phyloP scores from a whole-genome alignment of 225 moss, liverwort and hornwort genomes.

The Ulota crispa region DNA sequence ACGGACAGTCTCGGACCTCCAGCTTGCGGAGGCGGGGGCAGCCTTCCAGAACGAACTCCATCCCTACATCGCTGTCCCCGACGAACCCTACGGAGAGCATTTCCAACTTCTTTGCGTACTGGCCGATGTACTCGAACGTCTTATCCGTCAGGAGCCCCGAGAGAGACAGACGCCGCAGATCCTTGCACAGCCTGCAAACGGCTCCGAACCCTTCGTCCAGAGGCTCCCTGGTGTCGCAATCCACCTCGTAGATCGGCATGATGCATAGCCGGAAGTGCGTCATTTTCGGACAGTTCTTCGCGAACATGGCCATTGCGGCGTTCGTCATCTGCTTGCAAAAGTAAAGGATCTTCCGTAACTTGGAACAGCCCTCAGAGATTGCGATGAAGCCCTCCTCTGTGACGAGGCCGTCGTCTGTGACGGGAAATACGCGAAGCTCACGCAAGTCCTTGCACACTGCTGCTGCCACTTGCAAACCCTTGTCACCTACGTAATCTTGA shows the following conservation, averaged over 20 bases:
- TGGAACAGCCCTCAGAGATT: conserved; percentile 72
- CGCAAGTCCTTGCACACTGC: conserved; percentile 65
- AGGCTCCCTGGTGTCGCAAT: conserved; percentile 54
- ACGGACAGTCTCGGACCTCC: conserved; percentile 52
- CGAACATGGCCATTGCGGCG: conserved; percentile 61
- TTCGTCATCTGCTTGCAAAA: conserved; percentile 98
- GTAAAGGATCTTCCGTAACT: conserved; percentile 83
- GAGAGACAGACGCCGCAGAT: conserved; percentile 73
- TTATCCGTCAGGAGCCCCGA: conserved; percentile 78
- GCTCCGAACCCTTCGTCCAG: conserved; percentile 80
- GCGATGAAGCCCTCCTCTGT: conserved; percentile 81
- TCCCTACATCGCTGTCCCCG: conserved; percentile 46
- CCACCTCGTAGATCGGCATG: conserved; percentile 47
- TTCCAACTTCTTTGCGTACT: conserved; percentile 42
- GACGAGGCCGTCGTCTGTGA: conserved; percentile 47
- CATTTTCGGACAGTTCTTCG: conserved; percentile 61
- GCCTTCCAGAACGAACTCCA: conserved; percentile 48
- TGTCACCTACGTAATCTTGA: conserved; percentile 84
- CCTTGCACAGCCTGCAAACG: conserved; percentile 63
- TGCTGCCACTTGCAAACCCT: conserved; percentile 74
- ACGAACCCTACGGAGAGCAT: conserved; percentile 51
- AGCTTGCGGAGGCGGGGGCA: conserved; percentile 46
- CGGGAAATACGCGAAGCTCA: conserved; percentile 83
- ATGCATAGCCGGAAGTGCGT: conserved; percentile 88
- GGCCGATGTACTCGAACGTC: conserved; percentile 49